Percentiles rank a stretch among this genome's conserved stretches.
Conservation (phyloP, 2,329 filamentous ascomycete species). For the Akanthomyces muscarius region DNA sequence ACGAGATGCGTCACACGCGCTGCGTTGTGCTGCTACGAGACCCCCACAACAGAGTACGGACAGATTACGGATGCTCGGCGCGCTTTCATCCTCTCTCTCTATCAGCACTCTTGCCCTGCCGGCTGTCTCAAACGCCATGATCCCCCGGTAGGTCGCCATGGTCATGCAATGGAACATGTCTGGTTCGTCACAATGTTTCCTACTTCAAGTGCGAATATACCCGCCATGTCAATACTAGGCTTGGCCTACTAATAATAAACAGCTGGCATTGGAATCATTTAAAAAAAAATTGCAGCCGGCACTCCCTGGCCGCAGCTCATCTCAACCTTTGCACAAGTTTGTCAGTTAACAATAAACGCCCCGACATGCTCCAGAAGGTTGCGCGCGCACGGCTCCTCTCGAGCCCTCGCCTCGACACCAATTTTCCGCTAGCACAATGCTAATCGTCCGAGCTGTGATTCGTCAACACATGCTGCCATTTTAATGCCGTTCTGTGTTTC, state of each 20-base stretch:
- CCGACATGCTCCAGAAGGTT: background rate
- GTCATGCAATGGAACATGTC: conserved; percentile 12
- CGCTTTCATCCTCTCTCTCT: background rate
- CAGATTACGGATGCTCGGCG: background rate
- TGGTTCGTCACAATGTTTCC: conserved; percentile 4
- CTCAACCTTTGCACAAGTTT: background rate
- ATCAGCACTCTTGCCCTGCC: background rate
- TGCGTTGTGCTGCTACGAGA: background rate
- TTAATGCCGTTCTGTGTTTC: conserved; percentile 6
- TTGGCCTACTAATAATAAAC: background rate
- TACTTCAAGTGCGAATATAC: background rate
- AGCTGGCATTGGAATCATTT: background rate
- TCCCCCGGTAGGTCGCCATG: background rate
- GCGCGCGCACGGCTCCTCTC: conserved; percentile 1
- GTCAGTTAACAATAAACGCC: background rate
- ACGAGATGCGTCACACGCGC: background rate
- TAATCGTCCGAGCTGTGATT: background rate
- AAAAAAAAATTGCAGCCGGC: background rate
- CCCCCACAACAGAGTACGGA: background rate
- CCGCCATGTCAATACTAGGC: background rate
- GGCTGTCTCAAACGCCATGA: conserved; percentile 11
- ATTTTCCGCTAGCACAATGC: background rate
- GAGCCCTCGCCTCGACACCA: background rate
- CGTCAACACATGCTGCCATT: background rate
- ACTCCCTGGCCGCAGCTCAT: background rate